Evolutionary conservation across 208 protist species (phyloP).

Genomic region (Acanthamoeba sp.): DNA sequence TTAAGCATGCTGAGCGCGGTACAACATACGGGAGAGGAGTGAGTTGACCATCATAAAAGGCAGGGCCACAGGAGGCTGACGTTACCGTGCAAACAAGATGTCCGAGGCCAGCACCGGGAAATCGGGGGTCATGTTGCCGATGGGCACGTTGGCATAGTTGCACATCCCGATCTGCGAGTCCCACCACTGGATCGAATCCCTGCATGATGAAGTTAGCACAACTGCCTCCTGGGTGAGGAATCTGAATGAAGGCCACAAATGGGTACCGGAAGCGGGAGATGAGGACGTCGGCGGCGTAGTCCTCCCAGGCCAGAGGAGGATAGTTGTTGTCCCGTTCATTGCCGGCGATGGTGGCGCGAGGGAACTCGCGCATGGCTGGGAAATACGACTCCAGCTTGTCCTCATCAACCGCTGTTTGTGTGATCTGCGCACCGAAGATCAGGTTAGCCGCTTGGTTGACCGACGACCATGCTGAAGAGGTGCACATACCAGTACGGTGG

Average conservation of each 20-base stretch:
- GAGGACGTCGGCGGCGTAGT: slow-evolving; percentile 56
- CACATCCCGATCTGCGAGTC: slow-evolving; percentile 80
- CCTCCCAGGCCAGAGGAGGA: slow-evolving; percentile 62
- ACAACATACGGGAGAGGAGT: background rate
- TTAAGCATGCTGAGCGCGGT: slow-evolving; percentile 58
- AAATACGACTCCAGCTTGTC: slow-evolving; percentile 35
- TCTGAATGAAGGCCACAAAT: too few species aligned
- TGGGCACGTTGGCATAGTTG: slow-evolving; percentile 87
- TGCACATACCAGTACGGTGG: slow-evolving; percentile 42
- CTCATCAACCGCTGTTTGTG: slow-evolving; percentile 29
- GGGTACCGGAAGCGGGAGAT: slow-evolving; percentile 45
- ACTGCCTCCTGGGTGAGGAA: too few species aligned
- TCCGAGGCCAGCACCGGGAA: slow-evolving; percentile 78
- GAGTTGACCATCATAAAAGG: background rate
- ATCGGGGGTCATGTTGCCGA: slow-evolving; percentile 88
- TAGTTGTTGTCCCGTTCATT: slow-evolving; percentile 73
- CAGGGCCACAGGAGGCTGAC: background rate
- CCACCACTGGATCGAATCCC: slow-evolving; percentile 72
- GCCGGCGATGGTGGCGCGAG: slow-evolving; percentile 1
- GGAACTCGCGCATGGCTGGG: slow-evolving; percentile 71
- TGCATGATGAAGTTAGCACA: too few species aligned
- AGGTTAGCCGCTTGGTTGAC: background rate
- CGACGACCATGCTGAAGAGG: background rate
- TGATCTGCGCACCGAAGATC: background rate
- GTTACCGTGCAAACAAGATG: slow-evolving; percentile 78